phyloP scores from a whole-genome alignment of 2,329 filamentous ascomycete genomes.

The Alternaria incomplexa region DNA sequence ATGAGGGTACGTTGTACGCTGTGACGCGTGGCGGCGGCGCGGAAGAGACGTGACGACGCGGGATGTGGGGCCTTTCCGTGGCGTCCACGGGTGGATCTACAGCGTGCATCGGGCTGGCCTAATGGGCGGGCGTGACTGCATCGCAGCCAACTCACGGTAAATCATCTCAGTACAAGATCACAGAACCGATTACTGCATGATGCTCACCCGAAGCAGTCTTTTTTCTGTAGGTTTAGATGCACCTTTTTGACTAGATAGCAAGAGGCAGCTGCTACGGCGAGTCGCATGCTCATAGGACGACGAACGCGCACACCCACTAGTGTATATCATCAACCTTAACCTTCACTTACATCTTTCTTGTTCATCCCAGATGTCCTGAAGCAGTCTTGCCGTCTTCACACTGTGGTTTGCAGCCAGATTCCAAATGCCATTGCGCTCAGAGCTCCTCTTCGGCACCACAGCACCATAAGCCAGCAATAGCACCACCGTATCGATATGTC shows the following conservation, averaged over 20 bases:
- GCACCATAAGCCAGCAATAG: constrained; percentile 1
- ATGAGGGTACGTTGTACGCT: not conserved
- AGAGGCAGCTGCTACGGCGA: not conserved
- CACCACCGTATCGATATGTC: not conserved
- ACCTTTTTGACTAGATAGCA: not conserved
- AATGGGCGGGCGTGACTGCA: not conserved
- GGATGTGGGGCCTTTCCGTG: not conserved
- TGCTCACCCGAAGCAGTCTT: not conserved
- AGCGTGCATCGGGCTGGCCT: not conserved
- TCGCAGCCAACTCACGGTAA: not conserved
- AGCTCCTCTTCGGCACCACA: not conserved
- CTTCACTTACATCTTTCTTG: not conserved
- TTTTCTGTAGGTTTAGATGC: not conserved
- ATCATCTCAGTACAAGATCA: not conserved
- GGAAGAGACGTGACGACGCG: not conserved
- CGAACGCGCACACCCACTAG: not conserved
- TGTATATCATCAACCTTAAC: not conserved
- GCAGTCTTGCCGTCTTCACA: not conserved
- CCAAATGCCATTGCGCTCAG: not conserved
- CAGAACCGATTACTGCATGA: not conserved
- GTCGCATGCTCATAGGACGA: not conserved
- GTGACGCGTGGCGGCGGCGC: not conserved
- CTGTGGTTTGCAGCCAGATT: not conserved
- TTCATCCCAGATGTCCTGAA: not conserved
- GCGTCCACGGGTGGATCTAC: not conserved